These are phyloP conservation scores for Bothriochloa decipiens DNA, from an alignment of 176 grass and related monocot species.

Conservation along the genomic window DNA sequence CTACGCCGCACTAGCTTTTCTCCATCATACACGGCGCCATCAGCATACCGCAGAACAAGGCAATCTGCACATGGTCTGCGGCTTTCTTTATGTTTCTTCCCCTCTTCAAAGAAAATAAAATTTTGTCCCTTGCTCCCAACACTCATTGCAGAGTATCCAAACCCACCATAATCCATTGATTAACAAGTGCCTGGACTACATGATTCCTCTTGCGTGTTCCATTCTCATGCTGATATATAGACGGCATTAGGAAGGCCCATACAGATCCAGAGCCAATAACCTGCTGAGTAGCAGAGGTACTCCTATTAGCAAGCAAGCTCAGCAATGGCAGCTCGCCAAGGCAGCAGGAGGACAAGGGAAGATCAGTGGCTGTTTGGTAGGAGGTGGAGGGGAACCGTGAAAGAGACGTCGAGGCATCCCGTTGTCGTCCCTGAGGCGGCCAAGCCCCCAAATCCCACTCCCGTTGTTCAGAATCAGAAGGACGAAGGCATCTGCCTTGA, in stretches of 20 bases:
- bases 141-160: constrained; percentile 52
- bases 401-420: constrained; percentile 33
- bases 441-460: constrained; percentile 23
- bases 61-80: constrained; percentile 50
- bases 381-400: constrained; percentile 44
- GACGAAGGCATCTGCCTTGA: constrained; percentile 43
- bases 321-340: constrained; percentile 45
- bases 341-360: constrained; percentile 44
- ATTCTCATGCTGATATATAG: constrained; percentile 46
- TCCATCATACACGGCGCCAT: constrained; percentile 39
- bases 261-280: constrained; percentile 40
- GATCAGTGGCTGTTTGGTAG: constrained; percentile 50
- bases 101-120: constrained; percentile 32
- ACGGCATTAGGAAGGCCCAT: constrained; percentile 15
- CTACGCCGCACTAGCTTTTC: constrained; percentile 31
- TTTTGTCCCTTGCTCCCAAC: constrained; percentile 46
- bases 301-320: background rate
- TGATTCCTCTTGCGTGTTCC: constrained; percentile 32
- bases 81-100: constrained; percentile 37
- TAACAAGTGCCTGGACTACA: constrained; percentile 40
- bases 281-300: constrained; percentile 2
- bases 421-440: constrained; percentile 32
- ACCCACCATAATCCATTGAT: constrained; percentile 46
- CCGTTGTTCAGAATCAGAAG: constrained; percentile 6
- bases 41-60: constrained; percentile 43